Conservation (phyloP, 1,139 yeast species). For the Blastobotrys elegans region DNA sequence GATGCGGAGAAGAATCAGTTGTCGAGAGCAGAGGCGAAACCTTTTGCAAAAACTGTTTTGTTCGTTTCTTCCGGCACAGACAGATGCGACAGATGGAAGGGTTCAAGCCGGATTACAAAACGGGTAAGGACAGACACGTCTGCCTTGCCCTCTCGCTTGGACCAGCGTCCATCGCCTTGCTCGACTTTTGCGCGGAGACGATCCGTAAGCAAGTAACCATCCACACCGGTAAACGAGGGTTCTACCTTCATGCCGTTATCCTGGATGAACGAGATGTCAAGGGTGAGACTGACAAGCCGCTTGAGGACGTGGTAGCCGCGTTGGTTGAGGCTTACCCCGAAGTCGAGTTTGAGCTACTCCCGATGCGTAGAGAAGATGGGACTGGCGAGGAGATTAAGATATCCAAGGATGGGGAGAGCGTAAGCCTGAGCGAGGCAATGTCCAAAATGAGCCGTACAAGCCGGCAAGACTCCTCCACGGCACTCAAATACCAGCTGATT, state of each 20-base stretch:
- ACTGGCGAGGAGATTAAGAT: not conserved
- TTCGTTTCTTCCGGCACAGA: slow-evolving; percentile 67
- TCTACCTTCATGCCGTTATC: slow-evolving; percentile 51
- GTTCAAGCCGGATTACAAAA: slow-evolving; percentile 56
- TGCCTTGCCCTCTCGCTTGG: slow-evolving; percentile 65
- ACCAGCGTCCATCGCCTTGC: slow-evolving; percentile 56
- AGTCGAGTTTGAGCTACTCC: slow-evolving; percentile 23
- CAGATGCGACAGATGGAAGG: slow-evolving; percentile 77
- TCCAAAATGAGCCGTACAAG: slow-evolving; percentile 20
- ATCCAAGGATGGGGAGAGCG: not conserved
- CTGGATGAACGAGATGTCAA: slow-evolving; percentile 41
- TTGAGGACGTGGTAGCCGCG: slow-evolving; percentile 10
- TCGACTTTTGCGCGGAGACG: slow-evolving; percentile 61
- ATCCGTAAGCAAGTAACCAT: slow-evolving; percentile 54
- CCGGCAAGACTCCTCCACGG: slow-evolving; percentile 50
- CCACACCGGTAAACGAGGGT: slow-evolving; percentile 67
- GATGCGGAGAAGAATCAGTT: slow-evolving; percentile 52
- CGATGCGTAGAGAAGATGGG: slow-evolving; percentile 14
- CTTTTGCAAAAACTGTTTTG: slow-evolving; percentile 66
- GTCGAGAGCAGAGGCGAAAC: slow-evolving; percentile 62
- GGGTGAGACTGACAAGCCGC: slow-evolving; percentile 17
- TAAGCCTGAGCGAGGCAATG: slow-evolving; percentile 1
- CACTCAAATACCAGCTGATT: slow-evolving; percentile 48
- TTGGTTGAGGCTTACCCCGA: slow-evolving; percentile 28
- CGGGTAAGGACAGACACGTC: slow-evolving; percentile 32